These are phyloP conservation scores for Flaveria bidentis DNA, from an alignment of 129 eudicot genomes.

Conservation along the genomic window DNA sequence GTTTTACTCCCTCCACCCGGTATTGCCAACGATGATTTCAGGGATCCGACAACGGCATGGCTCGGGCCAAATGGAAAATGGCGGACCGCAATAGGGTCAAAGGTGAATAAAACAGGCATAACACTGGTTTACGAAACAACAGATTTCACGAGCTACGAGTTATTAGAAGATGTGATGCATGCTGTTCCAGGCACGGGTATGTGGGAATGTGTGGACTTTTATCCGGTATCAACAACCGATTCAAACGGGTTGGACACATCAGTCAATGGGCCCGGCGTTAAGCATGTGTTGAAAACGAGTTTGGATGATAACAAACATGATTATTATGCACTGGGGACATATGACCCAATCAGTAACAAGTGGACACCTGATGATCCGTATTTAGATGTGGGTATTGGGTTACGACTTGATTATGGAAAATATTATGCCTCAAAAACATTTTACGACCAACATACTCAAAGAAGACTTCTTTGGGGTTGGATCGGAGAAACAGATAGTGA, in stretches of 20 bases:
- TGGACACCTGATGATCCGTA: slow-evolving; percentile 90
- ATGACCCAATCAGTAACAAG: slow-evolving; percentile 50
- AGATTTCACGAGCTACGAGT: slow-evolving; percentile 57
- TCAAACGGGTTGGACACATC: slow-evolving; percentile 80
- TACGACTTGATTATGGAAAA: slow-evolving; percentile 79
- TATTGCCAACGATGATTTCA: slow-evolving; percentile 57
- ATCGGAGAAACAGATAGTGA: slow-evolving; percentile 77
- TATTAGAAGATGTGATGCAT: slow-evolving; percentile 61
- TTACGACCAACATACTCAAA: slow-evolving; percentile 55
- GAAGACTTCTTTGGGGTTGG: slow-evolving; percentile 89
- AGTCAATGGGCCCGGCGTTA: slow-evolving; percentile 60
- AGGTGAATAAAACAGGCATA: slow-evolving; percentile 65
- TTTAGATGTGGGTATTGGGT: slow-evolving; percentile 83
- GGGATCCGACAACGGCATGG: slow-evolving; percentile 97
- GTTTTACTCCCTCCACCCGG: slow-evolving; percentile 85
- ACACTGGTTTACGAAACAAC: slow-evolving; percentile 66
- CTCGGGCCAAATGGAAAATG: slow-evolving; percentile 64
- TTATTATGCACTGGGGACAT: slow-evolving; percentile 80
- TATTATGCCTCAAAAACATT: slow-evolving; percentile 90
- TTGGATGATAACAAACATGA: slow-evolving; percentile 73
- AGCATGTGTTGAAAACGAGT: slow-evolving; percentile 87
- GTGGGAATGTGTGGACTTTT: slow-evolving; percentile 99
- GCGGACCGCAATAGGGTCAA: slow-evolving; percentile 67
- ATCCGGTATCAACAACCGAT: slow-evolving; percentile 64
- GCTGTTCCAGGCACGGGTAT: slow-evolving; percentile 91